A percentile compares a stretch with the other conserved stretches of the same genome.
Conservation (phyloP, 345 rosid species). For the Draba incana region DNA sequence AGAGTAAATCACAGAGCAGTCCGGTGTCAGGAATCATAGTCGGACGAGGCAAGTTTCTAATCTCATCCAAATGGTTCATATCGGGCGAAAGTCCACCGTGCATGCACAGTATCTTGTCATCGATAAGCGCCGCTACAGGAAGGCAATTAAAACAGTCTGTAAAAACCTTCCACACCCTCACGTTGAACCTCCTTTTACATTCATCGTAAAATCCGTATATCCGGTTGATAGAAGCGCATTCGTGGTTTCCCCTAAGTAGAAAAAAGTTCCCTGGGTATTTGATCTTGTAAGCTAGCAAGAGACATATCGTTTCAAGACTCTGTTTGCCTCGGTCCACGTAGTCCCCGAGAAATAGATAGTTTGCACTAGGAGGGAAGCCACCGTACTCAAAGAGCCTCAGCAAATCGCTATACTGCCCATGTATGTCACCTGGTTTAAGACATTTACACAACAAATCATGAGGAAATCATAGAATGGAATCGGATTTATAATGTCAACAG, state of each 20-base stretch:
- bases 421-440: slow-evolving; percentile 72
- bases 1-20: slow-evolving; percentile 85
- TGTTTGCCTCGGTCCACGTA: slow-evolving; percentile 98
- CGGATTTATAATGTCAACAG: neutral
- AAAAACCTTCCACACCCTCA: slow-evolving; percentile 88
- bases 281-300: slow-evolving; percentile 86
- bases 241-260: slow-evolving; percentile 90
- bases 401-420: slow-evolving; percentile 90
- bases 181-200: slow-evolving; percentile 91
- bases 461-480: slow-evolving; percentile 4
- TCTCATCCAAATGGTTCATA: slow-evolving; percentile 71
- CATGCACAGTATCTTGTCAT: slow-evolving; percentile 94
- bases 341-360: slow-evolving; percentile 88
- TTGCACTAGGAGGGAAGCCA: slow-evolving; percentile 90
- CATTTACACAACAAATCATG: slow-evolving; percentile 9
- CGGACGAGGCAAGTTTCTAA: slow-evolving; percentile 74
- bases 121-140: slow-evolving; percentile 88
- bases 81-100: slow-evolving; percentile 98
- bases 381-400: slow-evolving; percentile 93
- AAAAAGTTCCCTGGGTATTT: slow-evolving; percentile 93
- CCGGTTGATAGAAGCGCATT: slow-evolving; percentile 89
- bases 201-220: slow-evolving; percentile 96
- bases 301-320: slow-evolving; percentile 94
- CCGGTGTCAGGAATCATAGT: slow-evolving; percentile 80
- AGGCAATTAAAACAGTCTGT: slow-evolving; percentile 93